Conservation (phyloP, 768 basidiomycete species). For the Strobilomyces confusus region DNA sequence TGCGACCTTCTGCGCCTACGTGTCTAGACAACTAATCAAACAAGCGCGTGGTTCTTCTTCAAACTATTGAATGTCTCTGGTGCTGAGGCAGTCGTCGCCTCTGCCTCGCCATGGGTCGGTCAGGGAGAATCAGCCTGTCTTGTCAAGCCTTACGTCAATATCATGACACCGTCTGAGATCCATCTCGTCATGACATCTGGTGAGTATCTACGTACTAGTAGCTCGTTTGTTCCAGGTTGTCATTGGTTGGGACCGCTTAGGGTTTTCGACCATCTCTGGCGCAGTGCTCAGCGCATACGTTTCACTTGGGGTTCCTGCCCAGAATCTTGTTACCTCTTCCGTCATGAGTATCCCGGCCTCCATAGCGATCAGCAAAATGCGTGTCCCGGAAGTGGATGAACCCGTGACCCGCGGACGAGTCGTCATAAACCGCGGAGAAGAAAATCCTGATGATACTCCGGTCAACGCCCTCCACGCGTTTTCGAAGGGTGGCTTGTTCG, state of each 20-base stretch:
- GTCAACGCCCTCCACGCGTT: conserved; percentile 88
- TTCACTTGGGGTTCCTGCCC: conserved; percentile 66
- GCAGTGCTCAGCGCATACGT: conserved; percentile 87
- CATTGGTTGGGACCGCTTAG: conserved; percentile 22
- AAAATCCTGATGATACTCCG: conserved; percentile 47
- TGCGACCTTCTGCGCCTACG: conserved; percentile 2
- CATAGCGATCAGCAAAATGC: conserved; percentile 87
- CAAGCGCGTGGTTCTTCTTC: conserved; percentile 89
- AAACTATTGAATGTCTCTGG: conserved; percentile 91
- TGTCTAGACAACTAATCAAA: neutral
- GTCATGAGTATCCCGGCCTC: conserved; percentile 96
- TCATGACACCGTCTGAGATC: conserved; percentile 85
- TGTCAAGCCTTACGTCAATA: conserved; percentile 77
- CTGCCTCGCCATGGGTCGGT: conserved; percentile 91
- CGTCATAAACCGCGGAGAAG: conserved; percentile 74
- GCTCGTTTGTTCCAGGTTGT: neutral
- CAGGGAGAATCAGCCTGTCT: conserved; percentile 88
- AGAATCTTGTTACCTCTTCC: conserved; percentile 82
- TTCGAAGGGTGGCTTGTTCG: conserved; percentile 79
- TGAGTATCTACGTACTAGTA: conserved; percentile 13
- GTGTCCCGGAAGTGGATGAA: conserved; percentile 78
- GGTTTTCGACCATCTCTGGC: conserved; percentile 90
- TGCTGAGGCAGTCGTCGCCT: conserved; percentile 89
- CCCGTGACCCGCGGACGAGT: conserved; percentile 82
- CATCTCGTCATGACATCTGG: conserved; percentile 87